Evolutionary conservation across 2,329 filamentous ascomycete genomes (phyloP).

Genomic region (Ophiostoma himal-ulmi): DNA sequence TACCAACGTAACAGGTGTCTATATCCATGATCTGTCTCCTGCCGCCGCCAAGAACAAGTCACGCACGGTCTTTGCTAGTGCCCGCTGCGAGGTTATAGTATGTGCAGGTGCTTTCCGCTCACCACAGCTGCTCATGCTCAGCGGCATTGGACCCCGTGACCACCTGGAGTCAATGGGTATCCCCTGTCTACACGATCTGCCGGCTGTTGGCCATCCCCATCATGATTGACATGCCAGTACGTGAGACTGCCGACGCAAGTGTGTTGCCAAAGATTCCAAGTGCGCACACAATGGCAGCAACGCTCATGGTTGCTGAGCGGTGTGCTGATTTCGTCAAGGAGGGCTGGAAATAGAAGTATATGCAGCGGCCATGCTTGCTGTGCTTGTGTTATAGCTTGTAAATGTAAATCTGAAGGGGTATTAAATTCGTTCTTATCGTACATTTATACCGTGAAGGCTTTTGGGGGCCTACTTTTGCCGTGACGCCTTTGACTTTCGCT

Average conservation of each 20-base stretch:
- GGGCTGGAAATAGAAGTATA: conserved; percentile 14
- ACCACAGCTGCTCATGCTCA: conserved; percentile 33
- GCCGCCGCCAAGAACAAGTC: background rate
- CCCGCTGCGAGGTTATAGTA: conserved; percentile 32
- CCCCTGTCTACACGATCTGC: conserved; percentile 28
- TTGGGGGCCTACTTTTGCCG: conserved; percentile 41
- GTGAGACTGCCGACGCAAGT: conserved; percentile 31
- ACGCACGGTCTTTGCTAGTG: conserved; percentile 27
- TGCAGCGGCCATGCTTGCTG: background rate
- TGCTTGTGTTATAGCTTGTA: background rate
- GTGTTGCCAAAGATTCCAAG: conserved; percentile 32
- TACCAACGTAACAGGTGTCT: conserved; percentile 29
- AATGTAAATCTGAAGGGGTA: background rate
- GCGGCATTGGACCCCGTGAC: conserved; percentile 32
- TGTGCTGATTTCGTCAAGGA: conserved; percentile 32
- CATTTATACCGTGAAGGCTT: background rate
- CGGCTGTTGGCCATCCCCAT: conserved; percentile 30
- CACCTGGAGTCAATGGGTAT: conserved; percentile 28
- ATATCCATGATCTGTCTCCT: conserved; percentile 20
- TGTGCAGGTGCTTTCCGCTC: conserved; percentile 31
- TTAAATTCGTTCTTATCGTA: conserved; percentile 10
- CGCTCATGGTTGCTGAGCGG: conserved; percentile 32
- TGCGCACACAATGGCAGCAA: conserved; percentile 31
- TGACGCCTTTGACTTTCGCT: conserved; percentile 64
- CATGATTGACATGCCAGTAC: conserved; percentile 29